Evolutionary conservation across 2,329 filamentous ascomycete genomes (phyloP).

Genomic region (Helotiales sp.): DNA sequence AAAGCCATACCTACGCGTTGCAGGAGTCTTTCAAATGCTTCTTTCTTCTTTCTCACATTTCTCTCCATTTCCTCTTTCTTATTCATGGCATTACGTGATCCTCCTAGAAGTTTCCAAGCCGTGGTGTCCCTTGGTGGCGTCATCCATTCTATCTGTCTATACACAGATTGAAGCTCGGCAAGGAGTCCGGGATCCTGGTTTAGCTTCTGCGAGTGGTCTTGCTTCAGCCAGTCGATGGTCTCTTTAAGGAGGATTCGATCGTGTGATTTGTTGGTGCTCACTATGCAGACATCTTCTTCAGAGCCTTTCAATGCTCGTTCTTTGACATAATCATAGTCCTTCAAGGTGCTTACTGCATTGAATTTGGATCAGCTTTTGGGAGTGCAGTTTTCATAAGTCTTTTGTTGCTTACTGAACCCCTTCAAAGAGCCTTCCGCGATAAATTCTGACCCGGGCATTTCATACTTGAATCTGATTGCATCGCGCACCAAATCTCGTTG

Average conservation of each 20-base stretch:
- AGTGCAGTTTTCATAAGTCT: no score
- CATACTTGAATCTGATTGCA: not conserved
- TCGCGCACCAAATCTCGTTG: not conserved
- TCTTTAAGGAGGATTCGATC: not conserved
- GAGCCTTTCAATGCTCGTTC: not conserved
- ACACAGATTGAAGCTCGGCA: no score
- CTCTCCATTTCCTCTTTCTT: not conserved
- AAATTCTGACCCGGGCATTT: no score
- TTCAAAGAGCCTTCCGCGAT: no score
- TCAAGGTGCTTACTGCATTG: not conserved
- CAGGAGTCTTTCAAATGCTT: not conserved
- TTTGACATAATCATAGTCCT: not conserved
- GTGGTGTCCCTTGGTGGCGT: no score
- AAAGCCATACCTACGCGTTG: not conserved
- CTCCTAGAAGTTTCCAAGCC: not conserved
- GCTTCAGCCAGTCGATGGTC: not conserved
- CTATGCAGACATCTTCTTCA: not conserved
- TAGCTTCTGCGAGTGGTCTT: no score
- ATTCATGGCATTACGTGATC: not conserved
- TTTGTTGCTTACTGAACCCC: not conserved
- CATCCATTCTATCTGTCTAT: no score
- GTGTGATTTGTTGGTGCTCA: not conserved
- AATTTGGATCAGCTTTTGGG: no score
- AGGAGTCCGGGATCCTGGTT: no score
- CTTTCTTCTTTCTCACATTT: not conserved